Evolutionary conservation across 169 alveolate species (phyloP).

Genomic region (Cryptosporidium parvum): DNA sequence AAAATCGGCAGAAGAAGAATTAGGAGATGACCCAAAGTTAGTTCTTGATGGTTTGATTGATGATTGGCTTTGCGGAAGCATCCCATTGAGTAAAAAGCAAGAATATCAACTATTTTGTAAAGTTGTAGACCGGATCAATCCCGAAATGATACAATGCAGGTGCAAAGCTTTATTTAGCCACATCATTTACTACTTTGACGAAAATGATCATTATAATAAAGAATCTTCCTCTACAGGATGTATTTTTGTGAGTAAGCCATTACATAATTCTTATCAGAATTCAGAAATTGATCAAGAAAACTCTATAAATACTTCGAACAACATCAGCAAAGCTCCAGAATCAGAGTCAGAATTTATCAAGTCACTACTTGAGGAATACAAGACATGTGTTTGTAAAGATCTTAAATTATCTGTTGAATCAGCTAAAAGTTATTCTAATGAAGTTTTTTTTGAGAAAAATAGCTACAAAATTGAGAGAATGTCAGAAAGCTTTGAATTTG

Average conservation of each 20-base stretch:
- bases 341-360: conserved; percentile 4
- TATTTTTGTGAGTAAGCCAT: conserved; percentile 47
- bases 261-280: background rate
- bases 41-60: conserved; percentile 48
- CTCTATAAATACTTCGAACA: background rate
- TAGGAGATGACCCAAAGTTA: conserved; percentile 51
- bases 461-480: conserved; percentile 9
- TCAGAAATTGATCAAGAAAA: conserved; percentile 21
- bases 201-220: background rate
- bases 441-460: background rate
- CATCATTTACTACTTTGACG: conserved; percentile 27
- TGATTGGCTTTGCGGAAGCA: conserved; percentile 70
- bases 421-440: background rate
- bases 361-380: conserved; percentile 23
- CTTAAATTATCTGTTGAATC: background rate
- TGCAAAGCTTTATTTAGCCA: conserved; percentile 41
- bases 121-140: conserved; percentile 48
- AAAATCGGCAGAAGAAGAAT: conserved; percentile 54
- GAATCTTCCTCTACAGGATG: background rate
- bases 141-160: conserved; percentile 24
- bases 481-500: conserved; percentile 24
- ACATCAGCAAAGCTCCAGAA: background rate
- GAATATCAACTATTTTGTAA: conserved; percentile 70
- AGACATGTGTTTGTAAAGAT: background rate
- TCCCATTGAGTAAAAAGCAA: conserved; percentile 61